Conservation (phyloP, 2,329 filamentous ascomycete genomes). For the Furcasterigmium sp. region DNA sequence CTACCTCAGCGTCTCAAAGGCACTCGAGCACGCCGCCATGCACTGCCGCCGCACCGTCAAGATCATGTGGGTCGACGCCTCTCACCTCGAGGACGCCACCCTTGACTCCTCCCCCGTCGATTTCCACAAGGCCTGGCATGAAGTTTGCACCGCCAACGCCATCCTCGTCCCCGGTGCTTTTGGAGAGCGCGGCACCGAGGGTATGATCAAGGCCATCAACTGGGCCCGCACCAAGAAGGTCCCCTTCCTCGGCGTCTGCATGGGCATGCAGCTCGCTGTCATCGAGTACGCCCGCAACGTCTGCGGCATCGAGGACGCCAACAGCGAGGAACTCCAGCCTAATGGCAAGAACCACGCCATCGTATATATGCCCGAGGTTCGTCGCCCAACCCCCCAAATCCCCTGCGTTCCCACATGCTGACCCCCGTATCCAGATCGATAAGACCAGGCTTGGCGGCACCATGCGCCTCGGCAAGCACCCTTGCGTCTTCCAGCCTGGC, state of each 20-base stretch:
- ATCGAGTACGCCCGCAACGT: slow-evolving; percentile 81
- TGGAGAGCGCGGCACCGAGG: slow-evolving; percentile 74
- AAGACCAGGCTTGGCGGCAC: slow-evolving; percentile 75
- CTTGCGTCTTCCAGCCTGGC: slow-evolving; percentile 68
- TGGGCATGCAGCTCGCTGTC: slow-evolving; percentile 90
- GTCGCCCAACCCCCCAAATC: too few relatives aligned
- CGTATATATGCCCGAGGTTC: slow-evolving; percentile 87
- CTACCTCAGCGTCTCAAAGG: slow-evolving; percentile 79
- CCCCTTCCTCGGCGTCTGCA: slow-evolving; percentile 84
- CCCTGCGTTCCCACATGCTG: too few relatives aligned
- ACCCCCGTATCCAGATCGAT: too few relatives aligned
- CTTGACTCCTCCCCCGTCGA: slow-evolving; percentile 59
- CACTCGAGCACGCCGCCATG: slow-evolving; percentile 90
- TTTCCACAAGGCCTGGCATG: slow-evolving; percentile 83
- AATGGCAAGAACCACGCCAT: slow-evolving; percentile 64
- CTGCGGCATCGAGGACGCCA: slow-evolving; percentile 54
- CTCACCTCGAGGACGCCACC: slow-evolving; percentile 69
- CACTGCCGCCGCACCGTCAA: slow-evolving; percentile 73
- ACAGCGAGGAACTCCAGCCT: slow-evolving; percentile 50
- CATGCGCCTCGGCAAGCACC: slow-evolving; percentile 76
- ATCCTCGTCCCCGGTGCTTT: slow-evolving; percentile 73
- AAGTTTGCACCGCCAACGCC: slow-evolving; percentile 63
- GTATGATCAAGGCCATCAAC: slow-evolving; percentile 83
- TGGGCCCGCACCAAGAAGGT: slow-evolving; percentile 79
- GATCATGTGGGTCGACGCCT: slow-evolving; percentile 78